A percentile compares a stretch with the other conserved stretches of the same genome.
These are phyloP conservation scores for Dryadomyces quercivorus DNA, from an alignment of 2,329 filamentous ascomycete species.

Conservation along the genomic window DNA sequence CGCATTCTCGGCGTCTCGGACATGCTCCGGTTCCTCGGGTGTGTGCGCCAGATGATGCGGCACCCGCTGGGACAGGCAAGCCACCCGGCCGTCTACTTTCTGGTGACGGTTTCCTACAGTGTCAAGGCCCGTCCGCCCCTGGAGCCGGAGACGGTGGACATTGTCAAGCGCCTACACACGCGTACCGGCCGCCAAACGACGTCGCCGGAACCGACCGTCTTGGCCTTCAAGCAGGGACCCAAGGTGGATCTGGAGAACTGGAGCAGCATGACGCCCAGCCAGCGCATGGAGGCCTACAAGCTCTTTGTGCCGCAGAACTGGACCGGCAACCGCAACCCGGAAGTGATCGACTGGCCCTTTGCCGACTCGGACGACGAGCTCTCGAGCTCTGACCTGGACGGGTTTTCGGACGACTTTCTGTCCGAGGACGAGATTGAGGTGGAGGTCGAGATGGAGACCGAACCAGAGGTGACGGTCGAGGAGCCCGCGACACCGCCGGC, in stretches of 20 bases:
- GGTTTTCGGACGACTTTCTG: too few species aligned
- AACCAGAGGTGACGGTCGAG: not conserved
- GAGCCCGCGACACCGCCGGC: not conserved
- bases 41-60: not conserved
- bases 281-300: not conserved
- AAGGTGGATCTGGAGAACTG: not conserved
- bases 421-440: not conserved
- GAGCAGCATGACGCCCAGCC: not conserved
- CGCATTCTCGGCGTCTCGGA: conserved; percentile 6
- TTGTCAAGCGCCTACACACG: not conserved
- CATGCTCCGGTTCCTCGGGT: conserved; percentile 1
- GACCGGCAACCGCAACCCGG: not conserved
- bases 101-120: conserved; percentile 7
- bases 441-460: not conserved
- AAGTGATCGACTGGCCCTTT: not conserved
- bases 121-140: not conserved
- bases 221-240: not conserved
- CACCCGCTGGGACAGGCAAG: not conserved
- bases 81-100: conserved; percentile 3
- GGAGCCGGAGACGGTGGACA: not conserved
- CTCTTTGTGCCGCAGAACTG: not conserved
- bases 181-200: too few species aligned
- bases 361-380: not conserved
- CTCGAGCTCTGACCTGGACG: not conserved
- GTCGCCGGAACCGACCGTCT: not conserved